A percentile compares a stretch with the other conserved stretches of the same genome.
Conservation (phyloP, 2,329 filamentous ascomycete genomes). For the Ascomycota sp. region DNA sequence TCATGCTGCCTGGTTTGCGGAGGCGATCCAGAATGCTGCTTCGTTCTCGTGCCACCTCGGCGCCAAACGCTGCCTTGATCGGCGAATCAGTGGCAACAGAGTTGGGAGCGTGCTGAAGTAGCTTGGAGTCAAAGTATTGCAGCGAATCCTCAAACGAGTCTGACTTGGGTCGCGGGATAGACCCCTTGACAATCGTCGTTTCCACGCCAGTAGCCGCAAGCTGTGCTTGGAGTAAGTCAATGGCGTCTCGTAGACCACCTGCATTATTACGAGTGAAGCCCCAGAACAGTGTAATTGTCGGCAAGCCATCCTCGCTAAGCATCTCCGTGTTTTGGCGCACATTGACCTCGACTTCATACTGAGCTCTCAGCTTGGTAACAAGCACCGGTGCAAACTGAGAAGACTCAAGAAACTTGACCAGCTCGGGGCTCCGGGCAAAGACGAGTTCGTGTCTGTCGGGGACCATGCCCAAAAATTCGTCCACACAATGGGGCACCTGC, state of each 20-base stretch:
- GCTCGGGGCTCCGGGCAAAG: constrained; percentile 49
- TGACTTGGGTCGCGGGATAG: constrained; percentile 94
- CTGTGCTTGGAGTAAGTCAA: constrained; percentile 75
- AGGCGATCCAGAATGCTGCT: constrained; percentile 77
- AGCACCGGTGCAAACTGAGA: constrained; percentile 62
- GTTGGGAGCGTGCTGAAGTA: constrained; percentile 76
- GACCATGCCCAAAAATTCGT: constrained; percentile 93
- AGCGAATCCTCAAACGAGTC: constrained; percentile 96
- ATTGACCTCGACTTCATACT: constrained; percentile 77
- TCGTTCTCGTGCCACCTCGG: constrained; percentile 57
- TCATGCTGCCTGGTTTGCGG: constrained; percentile 83
- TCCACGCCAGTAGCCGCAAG: constrained; percentile 81
- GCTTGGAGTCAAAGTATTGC: constrained; percentile 89
- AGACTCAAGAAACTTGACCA: constrained; percentile 65
- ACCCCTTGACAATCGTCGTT: constrained; percentile 64
- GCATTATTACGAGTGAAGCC: constrained; percentile 93
- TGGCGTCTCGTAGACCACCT: constrained; percentile 80
- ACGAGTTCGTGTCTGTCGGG: constrained; percentile 86
- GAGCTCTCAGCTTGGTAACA: constrained; percentile 61
- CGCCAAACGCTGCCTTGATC: constrained; percentile 62
- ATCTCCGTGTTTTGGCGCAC: constrained; percentile 43
- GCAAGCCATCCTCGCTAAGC: constrained; percentile 30
- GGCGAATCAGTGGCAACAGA: constrained; percentile 68
- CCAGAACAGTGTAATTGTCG: constrained; percentile 43
- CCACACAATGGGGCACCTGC: constrained; percentile 90